Evolutionary conservation across 2,329 filamentous ascomycete genomes (phyloP).

Genomic region (Aspergillus sp.): DNA sequence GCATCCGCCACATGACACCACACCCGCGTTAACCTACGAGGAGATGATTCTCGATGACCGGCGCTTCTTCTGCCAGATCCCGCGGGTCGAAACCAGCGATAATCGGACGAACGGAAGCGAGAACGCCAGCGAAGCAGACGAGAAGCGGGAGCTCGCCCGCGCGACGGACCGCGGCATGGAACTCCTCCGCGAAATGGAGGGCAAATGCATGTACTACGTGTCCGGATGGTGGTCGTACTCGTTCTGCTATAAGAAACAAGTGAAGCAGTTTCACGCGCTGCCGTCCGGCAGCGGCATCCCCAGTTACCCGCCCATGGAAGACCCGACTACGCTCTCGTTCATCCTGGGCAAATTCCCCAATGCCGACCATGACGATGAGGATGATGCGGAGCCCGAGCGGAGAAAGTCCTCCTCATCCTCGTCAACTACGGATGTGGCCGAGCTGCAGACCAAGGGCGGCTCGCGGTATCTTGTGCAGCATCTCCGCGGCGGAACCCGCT

Average conservation of each 20-base stretch:
- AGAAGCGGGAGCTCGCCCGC: slow-evolving; percentile 75
- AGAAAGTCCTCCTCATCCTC: slow-evolving; percentile 20
- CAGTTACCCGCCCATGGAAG: slow-evolving; percentile 70
- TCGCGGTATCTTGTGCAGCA: slow-evolving; percentile 83
- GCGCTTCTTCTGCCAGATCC: slow-evolving; percentile 82
- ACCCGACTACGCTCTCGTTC: slow-evolving; percentile 73
- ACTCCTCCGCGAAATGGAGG: slow-evolving; percentile 73
- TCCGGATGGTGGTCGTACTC: slow-evolving; percentile 96
- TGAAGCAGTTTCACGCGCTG: slow-evolving; percentile 87
- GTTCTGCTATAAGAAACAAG: slow-evolving; percentile 85
- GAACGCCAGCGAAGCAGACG: slow-evolving; percentile 58
- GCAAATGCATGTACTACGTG: slow-evolving; percentile 77
- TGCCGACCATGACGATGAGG: slow-evolving; percentile 34
- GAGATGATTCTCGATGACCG: slow-evolving; percentile 68
- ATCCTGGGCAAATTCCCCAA: slow-evolving; percentile 65
- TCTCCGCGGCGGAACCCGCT: slow-evolving; percentile 74
- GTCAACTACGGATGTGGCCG: slow-evolving; percentile 49
- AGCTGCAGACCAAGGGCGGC: slow-evolving; percentile 78
- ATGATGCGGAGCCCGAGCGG: slow-evolving; percentile 22
- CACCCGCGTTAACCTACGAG: slow-evolving; percentile 57
- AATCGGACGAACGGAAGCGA: slow-evolving; percentile 66
- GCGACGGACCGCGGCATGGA: slow-evolving; percentile 78
- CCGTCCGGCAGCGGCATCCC: slow-evolving; percentile 67
- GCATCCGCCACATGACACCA: slow-evolving; percentile 53
- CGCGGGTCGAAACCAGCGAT: slow-evolving; percentile 64